phyloP scores from a whole-genome alignment of 495 filamentous ascomycete species.

The Talaromyces thailandensis region DNA sequence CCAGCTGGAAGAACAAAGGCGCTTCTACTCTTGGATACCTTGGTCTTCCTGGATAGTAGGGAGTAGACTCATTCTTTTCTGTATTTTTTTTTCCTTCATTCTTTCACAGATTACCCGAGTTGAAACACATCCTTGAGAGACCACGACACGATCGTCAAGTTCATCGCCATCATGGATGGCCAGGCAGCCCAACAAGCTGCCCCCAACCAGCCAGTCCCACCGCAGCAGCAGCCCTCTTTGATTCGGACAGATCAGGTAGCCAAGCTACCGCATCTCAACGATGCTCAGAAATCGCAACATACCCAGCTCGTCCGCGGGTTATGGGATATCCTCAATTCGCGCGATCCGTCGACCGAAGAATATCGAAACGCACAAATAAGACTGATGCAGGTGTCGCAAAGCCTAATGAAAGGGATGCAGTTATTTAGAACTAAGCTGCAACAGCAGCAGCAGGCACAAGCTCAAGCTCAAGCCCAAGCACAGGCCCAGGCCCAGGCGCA shows the following conservation, averaged over 20 bases:
- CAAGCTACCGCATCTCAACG: slow-evolving; percentile 39
- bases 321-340: slow-evolving; percentile 51
- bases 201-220: slow-evolving; percentile 21
- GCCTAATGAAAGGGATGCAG: slow-evolving; percentile 50
- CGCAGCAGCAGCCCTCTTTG: slow-evolving; percentile 36
- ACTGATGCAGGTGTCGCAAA: slow-evolving; percentile 55
- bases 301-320: slow-evolving; percentile 51
- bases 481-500: slow-evolving; percentile 19
- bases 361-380: slow-evolving; percentile 55
- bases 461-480: slow-evolving; percentile 17
- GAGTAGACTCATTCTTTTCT: background rate
- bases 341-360: slow-evolving; percentile 43
- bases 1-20: background rate
- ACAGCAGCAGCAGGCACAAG: slow-evolving; percentile 23
- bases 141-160: background rate
- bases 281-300: slow-evolving; percentile 59
- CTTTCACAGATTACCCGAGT: background rate
- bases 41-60: background rate
- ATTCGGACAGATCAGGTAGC: slow-evolving; percentile 45
- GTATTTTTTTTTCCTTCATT: background rate
- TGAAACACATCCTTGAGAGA: background rate
- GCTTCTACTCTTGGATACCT: background rate
- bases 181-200: slow-evolving; percentile 11
- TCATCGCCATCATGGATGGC: slow-evolving; percentile 2
- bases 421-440: slow-evolving; percentile 35